phyloP scores from a whole-genome alignment of 306 rosid genomes.

The Cotoneaster glaucophyllus region DNA sequence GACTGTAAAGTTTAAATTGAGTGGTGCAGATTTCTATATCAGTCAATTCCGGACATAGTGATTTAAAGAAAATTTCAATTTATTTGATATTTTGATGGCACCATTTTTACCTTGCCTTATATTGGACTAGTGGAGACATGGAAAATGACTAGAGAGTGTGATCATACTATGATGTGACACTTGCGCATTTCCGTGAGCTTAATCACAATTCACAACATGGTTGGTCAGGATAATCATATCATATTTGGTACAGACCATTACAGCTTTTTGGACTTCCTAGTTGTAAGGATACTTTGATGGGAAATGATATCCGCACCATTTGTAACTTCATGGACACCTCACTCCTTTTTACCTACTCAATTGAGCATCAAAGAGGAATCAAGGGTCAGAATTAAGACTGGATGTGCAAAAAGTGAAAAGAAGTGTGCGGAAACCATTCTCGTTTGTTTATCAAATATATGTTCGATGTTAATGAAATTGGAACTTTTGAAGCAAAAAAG shows the following conservation, averaged over 20 bases:
- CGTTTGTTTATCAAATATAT: background rate
- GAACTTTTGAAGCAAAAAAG: background rate
- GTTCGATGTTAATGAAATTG: background rate
- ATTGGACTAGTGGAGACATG: background rate
- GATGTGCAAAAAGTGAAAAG: background rate
- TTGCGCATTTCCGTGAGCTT: background rate
- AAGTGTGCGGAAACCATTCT: too few relatives aligned
- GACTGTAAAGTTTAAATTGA: too few relatives aligned
- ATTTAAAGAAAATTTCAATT: too few relatives aligned
- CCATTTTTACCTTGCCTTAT: background rate
- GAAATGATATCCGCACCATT: background rate
- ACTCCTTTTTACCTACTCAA: background rate
- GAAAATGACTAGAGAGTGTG: background rate
- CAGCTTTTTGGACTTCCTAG: background rate
- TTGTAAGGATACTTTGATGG: background rate
- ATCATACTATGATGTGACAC: constrained; percentile 1
- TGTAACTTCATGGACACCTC: too few relatives aligned
- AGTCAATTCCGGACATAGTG: accelerated
- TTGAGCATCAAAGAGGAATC: background rate
- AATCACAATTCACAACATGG: background rate
- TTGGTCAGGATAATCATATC: constrained; percentile 9
- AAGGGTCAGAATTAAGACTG: background rate
- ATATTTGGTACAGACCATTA: background rate
- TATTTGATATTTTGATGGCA: background rate
- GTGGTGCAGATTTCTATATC: too few relatives aligned